phyloP scores from a whole-genome alignment of 2,329 filamentous ascomycete genomes.

The Colletotrichum filicis region DNA sequence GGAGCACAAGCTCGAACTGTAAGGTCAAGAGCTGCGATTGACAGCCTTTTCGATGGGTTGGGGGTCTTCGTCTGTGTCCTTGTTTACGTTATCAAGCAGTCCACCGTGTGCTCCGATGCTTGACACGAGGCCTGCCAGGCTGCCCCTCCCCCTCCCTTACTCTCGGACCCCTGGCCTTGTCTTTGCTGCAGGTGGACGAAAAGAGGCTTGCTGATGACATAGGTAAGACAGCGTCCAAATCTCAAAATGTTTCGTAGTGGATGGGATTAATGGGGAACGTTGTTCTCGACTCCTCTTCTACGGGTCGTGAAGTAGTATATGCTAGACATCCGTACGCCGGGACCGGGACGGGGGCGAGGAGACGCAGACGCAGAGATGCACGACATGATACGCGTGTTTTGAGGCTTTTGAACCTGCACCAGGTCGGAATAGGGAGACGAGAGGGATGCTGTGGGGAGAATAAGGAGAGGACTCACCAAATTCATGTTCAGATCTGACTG shows the following conservation, averaged over 20 bases:
- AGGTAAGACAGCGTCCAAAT: constrained; percentile 15
- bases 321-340: constrained; percentile 17
- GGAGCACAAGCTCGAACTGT: not conserved
- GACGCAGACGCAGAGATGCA: constrained; percentile 29
- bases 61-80: constrained; percentile 13
- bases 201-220: constrained; percentile 30
- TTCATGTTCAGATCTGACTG: not conserved
- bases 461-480: constrained; percentile 2
- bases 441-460: not conserved
- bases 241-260: constrained; percentile 16
- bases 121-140: constrained; percentile 10
- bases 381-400: constrained; percentile 26
- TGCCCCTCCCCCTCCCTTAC: constrained; percentile 26
- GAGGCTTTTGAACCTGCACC: not conserved
- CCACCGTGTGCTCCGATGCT: constrained; percentile 20
- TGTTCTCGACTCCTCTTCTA: constrained; percentile 29
- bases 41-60: constrained; percentile 18
- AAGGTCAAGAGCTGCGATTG: not conserved
- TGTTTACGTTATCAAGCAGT: constrained; percentile 29
- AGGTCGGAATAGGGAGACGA: not conserved
- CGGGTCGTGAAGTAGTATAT: constrained; percentile 18
- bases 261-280: constrained; percentile 10
- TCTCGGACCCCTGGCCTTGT: constrained; percentile 25
- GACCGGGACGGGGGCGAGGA: constrained; percentile 10
- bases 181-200: constrained; percentile 28